These are phyloP conservation scores for Populus ilicifolia DNA, from an alignment of 345 rosid genomes.

Conservation along the genomic window DNA sequence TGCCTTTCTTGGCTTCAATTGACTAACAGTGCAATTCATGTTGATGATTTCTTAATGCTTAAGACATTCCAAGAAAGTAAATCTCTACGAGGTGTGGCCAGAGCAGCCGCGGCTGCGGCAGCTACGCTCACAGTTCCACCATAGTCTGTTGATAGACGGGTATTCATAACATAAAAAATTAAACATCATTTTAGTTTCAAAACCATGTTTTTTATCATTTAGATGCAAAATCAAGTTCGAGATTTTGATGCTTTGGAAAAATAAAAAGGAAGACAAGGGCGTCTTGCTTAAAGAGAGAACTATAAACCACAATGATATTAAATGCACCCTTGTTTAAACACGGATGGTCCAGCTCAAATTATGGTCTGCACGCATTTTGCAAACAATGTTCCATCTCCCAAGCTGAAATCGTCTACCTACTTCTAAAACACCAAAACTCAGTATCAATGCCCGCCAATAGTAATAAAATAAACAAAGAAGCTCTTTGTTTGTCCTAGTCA, in stretches of 20 bases:
- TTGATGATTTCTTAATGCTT: background rate
- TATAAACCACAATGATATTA: background rate
- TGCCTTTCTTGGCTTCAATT: background rate
- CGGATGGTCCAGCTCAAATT: background rate
- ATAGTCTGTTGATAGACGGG: too few species aligned
- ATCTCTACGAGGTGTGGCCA: too few species aligned
- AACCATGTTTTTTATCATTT: background rate
- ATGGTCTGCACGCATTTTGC: background rate
- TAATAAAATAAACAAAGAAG: background rate
- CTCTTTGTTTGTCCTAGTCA: conserved; percentile 15
- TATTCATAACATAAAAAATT: background rate
- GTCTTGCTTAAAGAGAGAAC: background rate
- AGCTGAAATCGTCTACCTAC: background rate
- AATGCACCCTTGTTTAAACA: background rate
- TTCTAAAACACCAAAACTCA: background rate
- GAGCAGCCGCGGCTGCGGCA: too few species aligned
- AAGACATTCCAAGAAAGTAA: background rate
- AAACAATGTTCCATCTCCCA: background rate
- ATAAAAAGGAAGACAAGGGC: too few species aligned
- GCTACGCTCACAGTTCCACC: too few species aligned
- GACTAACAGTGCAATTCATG: background rate
- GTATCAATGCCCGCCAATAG: background rate
- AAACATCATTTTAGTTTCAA: background rate
- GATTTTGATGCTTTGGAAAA: too few species aligned
- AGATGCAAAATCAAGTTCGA: background rate